These are phyloP conservation scores for Urtica urens DNA, from an alignment of 306 rosid genomes.

Conservation along the genomic window DNA sequence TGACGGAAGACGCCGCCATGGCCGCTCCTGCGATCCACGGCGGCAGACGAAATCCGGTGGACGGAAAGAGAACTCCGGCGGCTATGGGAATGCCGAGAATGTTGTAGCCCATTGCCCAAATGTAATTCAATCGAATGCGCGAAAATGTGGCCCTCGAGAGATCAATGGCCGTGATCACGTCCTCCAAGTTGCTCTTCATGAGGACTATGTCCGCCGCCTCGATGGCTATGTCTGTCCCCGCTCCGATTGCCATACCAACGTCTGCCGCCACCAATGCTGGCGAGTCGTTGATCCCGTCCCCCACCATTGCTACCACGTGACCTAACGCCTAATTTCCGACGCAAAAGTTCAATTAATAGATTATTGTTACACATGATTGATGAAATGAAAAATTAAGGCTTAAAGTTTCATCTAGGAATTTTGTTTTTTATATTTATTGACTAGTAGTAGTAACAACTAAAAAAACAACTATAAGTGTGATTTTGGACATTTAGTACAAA, in stretches of 20 bases:
- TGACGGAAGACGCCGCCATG: slow-evolving; percentile 91
- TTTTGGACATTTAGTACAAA: no score
- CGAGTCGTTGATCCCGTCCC: slow-evolving; percentile 83
- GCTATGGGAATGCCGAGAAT: slow-evolving; percentile 71
- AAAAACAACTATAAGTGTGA: no score
- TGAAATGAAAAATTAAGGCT: background rate
- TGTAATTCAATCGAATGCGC: slow-evolving; percentile 57
- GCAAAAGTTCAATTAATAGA: background rate
- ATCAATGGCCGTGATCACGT: slow-evolving; percentile 64
- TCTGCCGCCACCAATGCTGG: slow-evolving; percentile 78
- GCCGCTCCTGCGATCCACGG: slow-evolving; percentile 98
- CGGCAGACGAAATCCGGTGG: slow-evolving; percentile 47
- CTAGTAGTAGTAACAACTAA: no score
- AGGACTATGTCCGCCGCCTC: slow-evolving; percentile 90
- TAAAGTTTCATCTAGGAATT: background rate
- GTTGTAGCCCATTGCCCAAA: slow-evolving; percentile 78
- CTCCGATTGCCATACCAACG: slow-evolving; percentile 85
- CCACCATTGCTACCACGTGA: slow-evolving; percentile 69
- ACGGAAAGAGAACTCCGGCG: slow-evolving; percentile 54
- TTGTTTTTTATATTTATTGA: no score
- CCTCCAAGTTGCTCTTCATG: slow-evolving; percentile 73
- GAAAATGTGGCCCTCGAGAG: slow-evolving; percentile 56
- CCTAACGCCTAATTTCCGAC: slow-evolving; percentile 34
- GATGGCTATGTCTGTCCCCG: slow-evolving; percentile 83
- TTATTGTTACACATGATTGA: background rate